These are phyloP conservation scores for Musa schizocarpa DNA, from an alignment of 176 grass and related monocot genomes.

Conservation along the genomic window DNA sequence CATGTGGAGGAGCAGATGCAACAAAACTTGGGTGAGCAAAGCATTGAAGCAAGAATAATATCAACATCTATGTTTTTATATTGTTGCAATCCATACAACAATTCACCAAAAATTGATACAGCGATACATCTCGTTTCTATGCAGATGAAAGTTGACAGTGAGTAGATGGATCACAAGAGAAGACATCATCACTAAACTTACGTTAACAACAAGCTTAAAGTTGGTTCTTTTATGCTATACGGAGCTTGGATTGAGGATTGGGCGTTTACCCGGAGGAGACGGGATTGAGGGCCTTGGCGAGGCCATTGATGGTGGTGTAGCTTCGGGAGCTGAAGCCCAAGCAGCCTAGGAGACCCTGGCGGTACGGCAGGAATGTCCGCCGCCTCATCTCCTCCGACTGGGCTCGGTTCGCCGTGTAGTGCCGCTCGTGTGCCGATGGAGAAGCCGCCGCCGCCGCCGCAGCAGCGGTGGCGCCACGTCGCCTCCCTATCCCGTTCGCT, in stretches of 20 bases:
- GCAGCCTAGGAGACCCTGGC: constrained; percentile 25
- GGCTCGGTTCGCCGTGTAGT: not conserved
- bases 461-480: not conserved
- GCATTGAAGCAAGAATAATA: too few species aligned
- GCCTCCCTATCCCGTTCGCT: not conserved
- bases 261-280: constrained; percentile 4
- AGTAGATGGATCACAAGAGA: not conserved
- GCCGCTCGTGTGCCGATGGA: constrained; percentile 14
- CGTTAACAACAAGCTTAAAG: too few species aligned
- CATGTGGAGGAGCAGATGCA: not conserved
- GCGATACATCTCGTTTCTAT: not conserved
- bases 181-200: not conserved
- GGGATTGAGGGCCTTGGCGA: constrained; percentile 9
- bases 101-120: not conserved
- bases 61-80: too few species aligned
- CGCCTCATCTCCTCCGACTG: constrained; percentile 22
- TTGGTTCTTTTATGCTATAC: not conserved
- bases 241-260: not conserved
- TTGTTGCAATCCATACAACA: not conserved
- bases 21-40: not conserved
- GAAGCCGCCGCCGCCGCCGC: not conserved
- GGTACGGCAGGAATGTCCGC: constrained; percentile 30
- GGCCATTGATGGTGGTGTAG: constrained; percentile 10
- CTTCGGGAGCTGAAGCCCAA: constrained; percentile 25
- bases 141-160: not conserved